These are phyloP conservation scores for Ophiostoma ips DNA, from an alignment of 2,329 filamentous ascomycete species.

Conservation along the genomic window DNA sequence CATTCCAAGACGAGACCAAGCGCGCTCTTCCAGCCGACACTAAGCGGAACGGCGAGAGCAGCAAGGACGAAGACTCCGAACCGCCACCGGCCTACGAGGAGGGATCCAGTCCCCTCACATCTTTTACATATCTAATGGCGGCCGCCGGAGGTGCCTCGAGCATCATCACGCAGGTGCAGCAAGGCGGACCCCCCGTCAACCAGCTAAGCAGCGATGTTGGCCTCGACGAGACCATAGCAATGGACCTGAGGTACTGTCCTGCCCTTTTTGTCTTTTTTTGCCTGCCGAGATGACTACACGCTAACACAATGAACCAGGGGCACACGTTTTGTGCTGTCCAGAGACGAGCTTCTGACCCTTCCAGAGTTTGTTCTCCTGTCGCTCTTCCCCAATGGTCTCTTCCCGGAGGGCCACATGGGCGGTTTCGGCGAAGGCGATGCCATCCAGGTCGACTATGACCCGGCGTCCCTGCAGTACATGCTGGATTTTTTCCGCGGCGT, in stretches of 20 bases:
- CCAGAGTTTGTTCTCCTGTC: conserved; percentile 95
- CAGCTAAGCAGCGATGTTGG: conserved; percentile 80
- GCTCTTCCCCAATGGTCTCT: conserved; percentile 95
- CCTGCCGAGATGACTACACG: background rate
- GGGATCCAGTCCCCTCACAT: conserved; percentile 79
- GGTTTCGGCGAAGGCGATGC: conserved; percentile 85
- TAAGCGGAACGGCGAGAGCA: conserved; percentile 44
- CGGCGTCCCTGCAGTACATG: conserved; percentile 95
- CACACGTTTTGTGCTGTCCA: conserved; percentile 81
- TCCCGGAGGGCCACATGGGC: conserved; percentile 92
- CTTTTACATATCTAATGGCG: conserved; percentile 96
- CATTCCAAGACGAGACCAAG: conserved; percentile 59
- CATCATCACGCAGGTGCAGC: conserved; percentile 98
- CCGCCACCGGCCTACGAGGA: conserved; percentile 93
- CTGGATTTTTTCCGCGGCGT: conserved; percentile 95
- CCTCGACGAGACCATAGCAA: conserved; percentile 84
- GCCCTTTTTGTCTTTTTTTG: conserved; percentile 14
- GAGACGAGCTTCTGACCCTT: conserved; percentile 87
- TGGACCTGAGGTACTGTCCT: conserved; percentile 67
- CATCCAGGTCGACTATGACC: conserved; percentile 96
- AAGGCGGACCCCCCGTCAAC: conserved; percentile 79
- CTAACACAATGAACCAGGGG: conserved; percentile 42
- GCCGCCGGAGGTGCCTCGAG: conserved; percentile 91
- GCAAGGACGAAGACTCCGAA: conserved; percentile 70
- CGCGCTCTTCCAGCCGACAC: conserved; percentile 68